Evolutionary conservation across 306 rosid genomes (phyloP).

Genomic region (Prosopis cineraria): DNA sequence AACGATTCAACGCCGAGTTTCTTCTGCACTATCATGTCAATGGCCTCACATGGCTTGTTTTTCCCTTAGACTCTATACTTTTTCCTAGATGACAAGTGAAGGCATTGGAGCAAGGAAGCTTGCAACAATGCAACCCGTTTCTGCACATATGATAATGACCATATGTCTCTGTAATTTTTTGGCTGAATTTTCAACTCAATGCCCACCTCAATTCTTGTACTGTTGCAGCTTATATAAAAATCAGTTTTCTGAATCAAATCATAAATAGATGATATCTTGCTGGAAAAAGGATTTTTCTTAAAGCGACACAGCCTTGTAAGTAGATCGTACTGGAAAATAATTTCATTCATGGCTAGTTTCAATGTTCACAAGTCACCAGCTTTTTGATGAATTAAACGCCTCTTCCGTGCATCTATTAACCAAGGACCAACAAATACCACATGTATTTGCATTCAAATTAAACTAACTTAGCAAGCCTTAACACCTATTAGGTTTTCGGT

Average conservation of each 20-base stretch:
- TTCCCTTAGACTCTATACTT: not conserved
- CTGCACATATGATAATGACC: not conserved
- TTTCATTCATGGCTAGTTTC: not conserved
- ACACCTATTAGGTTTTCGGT: not conserved
- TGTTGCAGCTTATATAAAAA: not conserved
- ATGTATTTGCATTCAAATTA: not conserved
- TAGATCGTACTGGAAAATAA: not conserved
- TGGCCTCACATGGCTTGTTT: not conserved
- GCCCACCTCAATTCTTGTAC: not conserved
- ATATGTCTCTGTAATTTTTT: not conserved
- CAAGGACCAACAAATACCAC: not conserved
- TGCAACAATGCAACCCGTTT: not conserved
- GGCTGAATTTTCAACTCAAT: not conserved
- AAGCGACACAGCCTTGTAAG: not conserved
- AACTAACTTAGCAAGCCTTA: not conserved
- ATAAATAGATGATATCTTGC: not conserved
- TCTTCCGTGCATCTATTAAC: not conserved
- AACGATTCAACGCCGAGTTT: not conserved
- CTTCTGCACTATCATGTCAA: not conserved
- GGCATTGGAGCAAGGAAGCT: not conserved
- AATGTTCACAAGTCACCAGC: not conserved
- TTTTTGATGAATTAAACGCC: not conserved
- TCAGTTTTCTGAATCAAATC: not conserved
- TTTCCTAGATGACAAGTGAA: not conserved
- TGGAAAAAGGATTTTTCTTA: not conserved